A percentile compares a stretch with the other conserved stretches of the same genome.
Conservation (phyloP, 306 rosid genomes). For the Quillaja saponaria region DNA sequence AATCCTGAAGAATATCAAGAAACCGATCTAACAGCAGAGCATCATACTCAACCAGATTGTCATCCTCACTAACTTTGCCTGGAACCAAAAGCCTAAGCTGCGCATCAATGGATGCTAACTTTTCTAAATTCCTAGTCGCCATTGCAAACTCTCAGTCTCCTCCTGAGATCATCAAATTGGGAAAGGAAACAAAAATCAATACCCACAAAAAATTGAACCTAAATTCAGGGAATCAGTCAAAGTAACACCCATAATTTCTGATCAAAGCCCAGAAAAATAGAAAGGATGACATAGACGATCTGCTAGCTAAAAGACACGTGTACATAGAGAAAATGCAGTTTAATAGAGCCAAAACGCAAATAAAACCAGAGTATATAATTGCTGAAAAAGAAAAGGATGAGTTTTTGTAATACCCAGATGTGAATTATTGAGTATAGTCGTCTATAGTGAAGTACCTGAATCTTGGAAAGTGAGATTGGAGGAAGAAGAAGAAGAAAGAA, state of each 20-base stretch:
- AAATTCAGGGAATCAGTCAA: constrained; percentile 36
- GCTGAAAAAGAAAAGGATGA: constrained; percentile 10
- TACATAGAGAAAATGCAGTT: neutral
- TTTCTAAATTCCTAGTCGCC: constrained; percentile 77
- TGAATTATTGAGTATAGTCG: constrained; percentile 2
- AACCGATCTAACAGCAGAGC: constrained; percentile 94
- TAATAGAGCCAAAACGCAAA: neutral
- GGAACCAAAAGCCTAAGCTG: constrained; percentile 89
- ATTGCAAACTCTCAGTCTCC: constrained; percentile 38
- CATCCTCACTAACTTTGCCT: constrained; percentile 90
- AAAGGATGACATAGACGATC: constrained; percentile 15
- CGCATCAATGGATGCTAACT: constrained; percentile 95
- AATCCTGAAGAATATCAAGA: constrained; percentile 96
- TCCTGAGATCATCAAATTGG: constrained; percentile 35
- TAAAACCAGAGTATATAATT: constrained; percentile 4
- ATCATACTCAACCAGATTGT: constrained; percentile 88
- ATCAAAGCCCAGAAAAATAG: constrained; percentile 15
- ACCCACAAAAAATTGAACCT: constrained; percentile 23
- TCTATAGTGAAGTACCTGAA: constrained; percentile 51
- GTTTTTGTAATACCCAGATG: constrained; percentile 25
- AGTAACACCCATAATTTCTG: constrained; percentile 26
- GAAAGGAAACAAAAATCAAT: constrained; percentile 21
- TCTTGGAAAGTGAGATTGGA: constrained; percentile 25
- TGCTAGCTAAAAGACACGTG: constrained; percentile 35
- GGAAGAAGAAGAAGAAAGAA: constrained; percentile 16